Conservation (phyloP, 768 basidiomycete genomes). For the Hortiboletus flavorubellus region DNA sequence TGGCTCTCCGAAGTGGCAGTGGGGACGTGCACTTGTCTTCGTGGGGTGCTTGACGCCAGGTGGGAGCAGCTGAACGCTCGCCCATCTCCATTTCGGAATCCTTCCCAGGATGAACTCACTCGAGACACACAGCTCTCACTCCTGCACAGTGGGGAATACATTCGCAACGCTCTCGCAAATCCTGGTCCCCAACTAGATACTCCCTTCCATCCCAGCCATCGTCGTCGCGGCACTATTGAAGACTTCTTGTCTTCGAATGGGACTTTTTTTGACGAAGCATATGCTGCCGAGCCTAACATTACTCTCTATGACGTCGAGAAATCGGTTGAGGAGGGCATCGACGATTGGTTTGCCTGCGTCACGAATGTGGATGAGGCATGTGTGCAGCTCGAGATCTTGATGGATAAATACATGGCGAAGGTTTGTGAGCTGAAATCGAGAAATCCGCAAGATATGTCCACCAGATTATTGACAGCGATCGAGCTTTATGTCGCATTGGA, state of each 20-base stretch:
- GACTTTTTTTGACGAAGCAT: neutral
- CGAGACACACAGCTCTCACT: neutral
- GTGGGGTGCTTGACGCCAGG: neutral
- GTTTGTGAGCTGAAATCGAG: no score
- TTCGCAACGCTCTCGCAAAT: neutral
- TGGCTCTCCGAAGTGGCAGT: neutral
- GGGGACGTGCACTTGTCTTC: neutral
- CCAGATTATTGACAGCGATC: constrained; percentile 35
- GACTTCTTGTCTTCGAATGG: constrained; percentile 14
- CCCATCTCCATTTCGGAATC: neutral
- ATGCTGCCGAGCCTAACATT: constrained; percentile 6
- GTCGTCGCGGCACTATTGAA: constrained; percentile 1
- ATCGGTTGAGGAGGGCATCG: constrained; percentile 28
- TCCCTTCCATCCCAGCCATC: neutral
- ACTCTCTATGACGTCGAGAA: constrained; percentile 38
- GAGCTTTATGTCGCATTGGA: constrained; percentile 38
- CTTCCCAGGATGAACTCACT: neutral
- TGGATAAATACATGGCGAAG: constrained; percentile 14
- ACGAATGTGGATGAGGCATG: constrained; percentile 3
- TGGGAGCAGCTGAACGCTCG: neutral
- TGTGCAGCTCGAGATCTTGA: constrained; percentile 16
- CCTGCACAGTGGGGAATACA: neutral
- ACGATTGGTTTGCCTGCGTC: constrained; percentile 29
- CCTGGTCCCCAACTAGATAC: neutral
- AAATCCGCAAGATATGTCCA: constrained; percentile 34